Base-by-base conservation (phyloP, 805 yeast genomes). In the Metschnikowia bowlesiae region DNA sequence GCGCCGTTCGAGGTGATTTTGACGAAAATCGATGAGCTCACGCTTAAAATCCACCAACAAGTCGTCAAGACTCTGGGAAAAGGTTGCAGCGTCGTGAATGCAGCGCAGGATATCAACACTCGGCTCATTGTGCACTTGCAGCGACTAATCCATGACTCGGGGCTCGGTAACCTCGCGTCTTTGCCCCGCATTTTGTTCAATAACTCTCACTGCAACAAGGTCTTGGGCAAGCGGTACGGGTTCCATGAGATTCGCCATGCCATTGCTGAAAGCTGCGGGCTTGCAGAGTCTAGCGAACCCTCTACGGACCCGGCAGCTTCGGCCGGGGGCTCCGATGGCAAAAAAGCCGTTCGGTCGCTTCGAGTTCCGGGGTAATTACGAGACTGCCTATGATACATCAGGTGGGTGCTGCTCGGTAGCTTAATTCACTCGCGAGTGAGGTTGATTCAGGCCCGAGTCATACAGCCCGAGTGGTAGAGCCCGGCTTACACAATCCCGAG, bases 1-100 rank as follows among this genome's bases (percentile, higher is more conserved):
- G 71, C 83, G 4, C 82, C 87, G 0, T 88, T 84, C 65, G 92
- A 87, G 52, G 67, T 89, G 6, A 79, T 89, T 0, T 79, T 89
- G 64, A 89, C 95, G 28, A 89, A 89, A 59, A 78, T 84, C 43
- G 97, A 90, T 62, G 74, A 74, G 53, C 60, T 85, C 5, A 61
- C 64, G 13, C 47, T 59, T 9, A 66, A 62, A 33, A 43, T 53
- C 32, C 61, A 65, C 48, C 66, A 67, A 29, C 55, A 51, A 38
- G 38, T 54, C 11, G 49, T 49, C 26, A 40, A 47, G 39, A 7
- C 33, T 1, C 37, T 38, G 6, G 34, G 18, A 33, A 48, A 53
- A 32, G 42, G 52, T 6, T n/a, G 45, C 5, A 22, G 39, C 4
- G 47, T 53, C 4, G 45, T 57, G 18, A 59, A 60, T 6, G 48